Evolutionary conservation across 768 basidiomycete genomes (phyloP).

Genomic region (Lentinula lateritia): DNA sequence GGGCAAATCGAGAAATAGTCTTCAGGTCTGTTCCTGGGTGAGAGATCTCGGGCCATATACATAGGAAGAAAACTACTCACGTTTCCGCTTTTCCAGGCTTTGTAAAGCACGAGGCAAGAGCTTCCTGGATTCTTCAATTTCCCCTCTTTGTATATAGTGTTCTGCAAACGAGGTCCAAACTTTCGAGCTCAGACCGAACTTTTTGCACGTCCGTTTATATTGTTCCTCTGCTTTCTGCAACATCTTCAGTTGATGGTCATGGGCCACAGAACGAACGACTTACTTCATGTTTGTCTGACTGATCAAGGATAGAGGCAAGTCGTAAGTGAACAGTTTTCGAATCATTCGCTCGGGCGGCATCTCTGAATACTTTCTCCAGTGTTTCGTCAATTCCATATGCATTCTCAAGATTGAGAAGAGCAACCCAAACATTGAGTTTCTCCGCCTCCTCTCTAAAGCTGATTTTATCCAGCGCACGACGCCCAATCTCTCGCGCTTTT

Average conservation of each 20-base stretch:
- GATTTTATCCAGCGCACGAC: conserved; percentile 81
- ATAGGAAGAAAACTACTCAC: conserved; percentile 40
- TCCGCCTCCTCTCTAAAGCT: conserved; percentile 95
- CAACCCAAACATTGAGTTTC: conserved; percentile 96
- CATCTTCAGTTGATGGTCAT: not conserved
- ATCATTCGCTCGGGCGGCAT: conserved; percentile 87
- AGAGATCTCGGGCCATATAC: not conserved
- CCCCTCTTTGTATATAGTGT: conserved; percentile 67
- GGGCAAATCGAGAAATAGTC: conserved; percentile 92
- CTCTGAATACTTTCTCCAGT: conserved; percentile 79
- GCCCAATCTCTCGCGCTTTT: conserved; percentile 85
- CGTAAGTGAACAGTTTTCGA: conserved; percentile 87
- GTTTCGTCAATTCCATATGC: conserved; percentile 82
- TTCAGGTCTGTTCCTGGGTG: conserved; percentile 67
- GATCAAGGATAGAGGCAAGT: conserved; percentile 78
- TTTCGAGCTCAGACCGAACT: conserved; percentile 90
- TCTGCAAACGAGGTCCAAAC: conserved; percentile 90
- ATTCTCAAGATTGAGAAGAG: conserved; percentile 91
- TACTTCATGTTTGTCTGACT: conserved; percentile 79
- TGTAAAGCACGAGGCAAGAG: conserved; percentile 85
- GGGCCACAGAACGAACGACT: conserved; percentile 8
- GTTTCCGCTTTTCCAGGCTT: conserved; percentile 89
- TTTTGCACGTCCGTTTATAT: conserved; percentile 83
- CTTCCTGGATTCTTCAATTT: conserved; percentile 76
- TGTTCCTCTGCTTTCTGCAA: conserved; percentile 89